These are phyloP conservation scores for Mortierella sp. DNA, from an alignment of 371 early-diverging fungal species.

Conservation along the genomic window DNA sequence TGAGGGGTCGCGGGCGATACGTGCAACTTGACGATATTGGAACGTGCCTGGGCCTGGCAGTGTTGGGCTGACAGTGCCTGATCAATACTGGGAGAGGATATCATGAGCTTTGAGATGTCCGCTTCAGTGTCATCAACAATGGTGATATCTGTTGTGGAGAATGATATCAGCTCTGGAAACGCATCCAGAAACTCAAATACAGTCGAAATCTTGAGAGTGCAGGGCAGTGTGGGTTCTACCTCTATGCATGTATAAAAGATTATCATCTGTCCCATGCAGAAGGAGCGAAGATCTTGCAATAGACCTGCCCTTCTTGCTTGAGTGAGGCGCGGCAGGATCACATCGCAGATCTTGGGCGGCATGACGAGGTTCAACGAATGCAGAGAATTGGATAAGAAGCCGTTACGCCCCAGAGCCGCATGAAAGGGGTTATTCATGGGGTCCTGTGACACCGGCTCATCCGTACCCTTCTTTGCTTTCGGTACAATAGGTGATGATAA, in stretches of 20 bases:
- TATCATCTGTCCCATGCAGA: background rate
- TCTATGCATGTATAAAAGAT: conserved; percentile 5
- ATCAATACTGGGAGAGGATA: too few relatives aligned
- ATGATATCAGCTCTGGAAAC: conserved; percentile 13
- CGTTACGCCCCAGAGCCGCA: background rate
- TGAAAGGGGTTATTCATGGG: background rate
- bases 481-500: too few relatives aligned
- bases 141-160: conserved; percentile 5
- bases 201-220: conserved; percentile 9
- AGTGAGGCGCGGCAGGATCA: conserved; percentile 9
- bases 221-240: background rate
- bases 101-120: background rate
- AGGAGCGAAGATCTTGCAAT: conserved; percentile 2
- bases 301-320: conserved; percentile 13
- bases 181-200: conserved; percentile 8
- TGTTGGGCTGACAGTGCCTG: conserved; percentile 1
- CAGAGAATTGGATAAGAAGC: conserved; percentile 14
- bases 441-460: background rate
- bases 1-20: background rate
- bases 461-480: too few relatives aligned
- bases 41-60: background rate
- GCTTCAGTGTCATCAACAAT: background rate
- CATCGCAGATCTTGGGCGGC: conserved; percentile 1
- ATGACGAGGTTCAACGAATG: background rate
- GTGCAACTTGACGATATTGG: background rate